Evolutionary conservation across 2,329 filamentous ascomycete genomes (phyloP).

Genomic region (Immersiporthe knoxdaviesiana): DNA sequence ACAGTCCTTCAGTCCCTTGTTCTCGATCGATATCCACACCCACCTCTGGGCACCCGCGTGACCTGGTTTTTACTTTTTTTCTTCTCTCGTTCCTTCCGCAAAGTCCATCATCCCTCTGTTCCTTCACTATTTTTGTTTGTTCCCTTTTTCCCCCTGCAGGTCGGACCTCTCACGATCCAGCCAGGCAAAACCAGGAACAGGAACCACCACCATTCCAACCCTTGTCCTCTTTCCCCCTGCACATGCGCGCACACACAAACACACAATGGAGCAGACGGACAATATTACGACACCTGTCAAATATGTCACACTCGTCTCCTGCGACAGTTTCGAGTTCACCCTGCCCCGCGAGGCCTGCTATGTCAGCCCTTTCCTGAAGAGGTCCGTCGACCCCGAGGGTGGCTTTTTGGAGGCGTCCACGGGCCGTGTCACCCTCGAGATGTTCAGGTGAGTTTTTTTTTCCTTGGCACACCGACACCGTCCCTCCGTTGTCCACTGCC

Average conservation of each 20-base stretch:
- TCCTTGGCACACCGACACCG: constrained; percentile 1
- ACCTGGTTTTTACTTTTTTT: neutral
- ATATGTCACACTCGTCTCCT: constrained; percentile 77
- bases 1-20: neutral
- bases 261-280: neutral
- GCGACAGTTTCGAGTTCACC: constrained; percentile 77
- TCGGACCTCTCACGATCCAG: neutral
- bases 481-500: neutral
- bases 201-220: neutral
- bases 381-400: constrained; percentile 72
- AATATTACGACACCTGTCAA: constrained; percentile 50
- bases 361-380: constrained; percentile 72
- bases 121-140: neutral
- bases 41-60: neutral
- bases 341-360: constrained; percentile 71
- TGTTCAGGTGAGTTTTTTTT: constrained; percentile 67
- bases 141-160: neutral
- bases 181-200: neutral
- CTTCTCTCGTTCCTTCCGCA: neutral
- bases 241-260: neutral
- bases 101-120: neutral
- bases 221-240: neutral
- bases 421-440: constrained; percentile 68
- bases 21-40: neutral
- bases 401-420: constrained; percentile 68